Percentiles rank a stretch among this genome's conserved stretches.
phyloP scores from a whole-genome alignment of 1,284 basidiomycete species.

The Naganishia liquefaciens region DNA sequence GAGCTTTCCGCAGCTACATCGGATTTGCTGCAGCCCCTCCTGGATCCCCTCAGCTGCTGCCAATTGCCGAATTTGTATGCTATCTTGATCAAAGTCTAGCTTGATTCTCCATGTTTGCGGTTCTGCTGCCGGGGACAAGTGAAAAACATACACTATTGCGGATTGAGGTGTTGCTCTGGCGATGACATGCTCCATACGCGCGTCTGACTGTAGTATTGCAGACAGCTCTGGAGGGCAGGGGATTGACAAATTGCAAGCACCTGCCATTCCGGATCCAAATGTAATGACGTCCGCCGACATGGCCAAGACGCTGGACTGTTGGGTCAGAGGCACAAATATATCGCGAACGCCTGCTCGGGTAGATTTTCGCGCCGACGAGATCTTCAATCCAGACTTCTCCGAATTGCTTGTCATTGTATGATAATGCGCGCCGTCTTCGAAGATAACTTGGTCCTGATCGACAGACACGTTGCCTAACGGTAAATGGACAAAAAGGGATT shows the following conservation, averaged over 20 bases:
- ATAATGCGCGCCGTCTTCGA: conserved; percentile 8
- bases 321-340: neutral
- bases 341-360: neutral
- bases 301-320: neutral
- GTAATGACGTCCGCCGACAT: neutral
- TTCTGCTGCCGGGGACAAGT: neutral
- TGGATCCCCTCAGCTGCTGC: neutral
- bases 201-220: neutral
- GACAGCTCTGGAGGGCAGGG: conserved; percentile 1
- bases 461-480: neutral
- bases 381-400: neutral
- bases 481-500: conserved; percentile 6
- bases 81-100: neutral
- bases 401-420: neutral
- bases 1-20: neutral
- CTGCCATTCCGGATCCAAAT: neutral
- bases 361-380: conserved; percentile 3
- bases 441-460: neutral
- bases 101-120: conserved; percentile 1
- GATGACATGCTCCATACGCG: neutral
- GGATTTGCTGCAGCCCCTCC: too few relatives aligned
- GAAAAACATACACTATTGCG: conserved; percentile 1
- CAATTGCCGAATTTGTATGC: neutral
- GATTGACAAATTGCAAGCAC: neutral
- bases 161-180: neutral